Evolutionary conservation across 73 alveolate genomes (phyloP), one percentile per base, ranked within the genome.

Genomic region (Effrenium voratum): DNA sequence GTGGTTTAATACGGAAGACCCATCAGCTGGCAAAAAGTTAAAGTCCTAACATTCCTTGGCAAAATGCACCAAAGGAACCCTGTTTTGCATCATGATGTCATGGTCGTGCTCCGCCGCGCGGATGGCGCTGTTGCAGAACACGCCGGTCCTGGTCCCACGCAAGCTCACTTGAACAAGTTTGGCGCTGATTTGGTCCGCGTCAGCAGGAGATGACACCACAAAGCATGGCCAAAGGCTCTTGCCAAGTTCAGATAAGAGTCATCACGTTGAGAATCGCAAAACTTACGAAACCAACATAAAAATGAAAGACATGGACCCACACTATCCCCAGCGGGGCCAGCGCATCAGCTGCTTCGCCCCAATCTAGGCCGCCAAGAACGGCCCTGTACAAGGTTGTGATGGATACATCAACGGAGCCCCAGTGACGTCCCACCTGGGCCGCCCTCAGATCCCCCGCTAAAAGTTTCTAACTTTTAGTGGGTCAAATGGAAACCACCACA

Each of bases 51-150:
- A n/a, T n/a, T n/a, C n/a, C n/a, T n/a, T n/a, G n/a, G n/a, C n/a
- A n/a, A n/a, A n/a, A n/a, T n/a, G n/a, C n/a, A n/a, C n/a, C n/a
- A n/a, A n/a, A n/a, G n/a, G n/a, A n/a, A 24, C 47, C 26, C 95
- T 49, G 76, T 86, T 86, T 63, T 86, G 95, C 95, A 86, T 86
- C 95, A 86, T 86, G 68, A 86, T 86, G 83, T 70, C 79, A 15
- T 86, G 95, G 84, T 86, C 95, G 44, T 86, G 95, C 68, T 86
- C 95, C 16, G 95, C 95, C 1, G 95, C 95, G 3, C 95, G 95
- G 26, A 86, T 86, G 50, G 95, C 95, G 36, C 84, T 59, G 83
- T 86, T 86, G 84, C 95, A 73, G 36, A 63, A 26, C 4, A 4
- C 30, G 28, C 41, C 34, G 76, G 13, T 63, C 28, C 28, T 38